Evolutionary conservation across 768 basidiomycete species (phyloP).

Genomic region (Amanita brunnescens): DNA sequence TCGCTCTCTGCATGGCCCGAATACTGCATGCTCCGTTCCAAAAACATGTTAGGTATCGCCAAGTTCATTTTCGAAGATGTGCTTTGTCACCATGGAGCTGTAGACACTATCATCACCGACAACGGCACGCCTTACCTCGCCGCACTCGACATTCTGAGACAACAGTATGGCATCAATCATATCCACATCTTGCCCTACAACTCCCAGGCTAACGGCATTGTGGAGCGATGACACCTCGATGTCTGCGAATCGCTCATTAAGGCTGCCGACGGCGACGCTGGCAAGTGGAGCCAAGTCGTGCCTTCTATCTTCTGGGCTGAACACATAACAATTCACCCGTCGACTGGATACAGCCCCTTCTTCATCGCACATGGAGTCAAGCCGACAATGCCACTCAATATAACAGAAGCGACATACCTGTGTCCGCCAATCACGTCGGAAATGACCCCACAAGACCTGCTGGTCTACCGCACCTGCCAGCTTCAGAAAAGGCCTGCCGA

Average conservation of each 20-base stretch:
- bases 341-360: slow-evolving; percentile 15
- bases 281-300: slow-evolving; percentile 21
- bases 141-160: slow-evolving; percentile 11
- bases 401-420: slow-evolving; percentile 15
- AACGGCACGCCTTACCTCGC: slow-evolving; percentile 13
- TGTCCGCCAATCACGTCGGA: not conserved
- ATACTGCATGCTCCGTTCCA: not conserved
- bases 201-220: slow-evolving; percentile 26
- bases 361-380: slow-evolving; percentile 20
- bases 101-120: no score
- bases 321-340: slow-evolving; percentile 19
- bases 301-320: slow-evolving; percentile 25
- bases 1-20: not conserved
- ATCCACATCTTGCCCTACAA: slow-evolving; percentile 35
- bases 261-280: slow-evolving; percentile 18
- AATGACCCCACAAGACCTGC: not conserved
- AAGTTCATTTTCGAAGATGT: no score
- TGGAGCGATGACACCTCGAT: slow-evolving; percentile 23
- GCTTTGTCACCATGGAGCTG: no score
- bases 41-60: no score
- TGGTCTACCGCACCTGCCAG: slow-evolving; percentile 9
- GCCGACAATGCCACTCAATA: slow-evolving; percentile 24
- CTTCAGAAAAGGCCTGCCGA: slow-evolving; percentile 18
- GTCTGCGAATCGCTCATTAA: slow-evolving; percentile 23
- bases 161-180: slow-evolving; percentile 23